Conservation (phyloP, 345 rosid species). For the Linum usitatissimum region DNA sequence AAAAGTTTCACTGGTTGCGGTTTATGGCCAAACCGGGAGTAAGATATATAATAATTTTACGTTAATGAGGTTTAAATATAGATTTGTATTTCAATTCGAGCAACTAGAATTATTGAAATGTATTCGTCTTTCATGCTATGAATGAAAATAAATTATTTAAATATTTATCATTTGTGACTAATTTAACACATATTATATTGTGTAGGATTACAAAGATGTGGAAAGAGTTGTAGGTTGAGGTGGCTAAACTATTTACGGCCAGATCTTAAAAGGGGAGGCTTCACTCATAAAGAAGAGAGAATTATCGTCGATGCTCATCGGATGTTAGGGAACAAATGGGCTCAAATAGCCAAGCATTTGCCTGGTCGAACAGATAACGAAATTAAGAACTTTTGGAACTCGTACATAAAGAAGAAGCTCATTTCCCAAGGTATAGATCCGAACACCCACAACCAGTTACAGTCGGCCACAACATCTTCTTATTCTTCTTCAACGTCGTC, state of each 20-base stretch:
- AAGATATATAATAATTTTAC: too few species aligned
- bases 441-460: constrained; percentile 38
- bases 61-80: too few species aligned
- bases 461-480: neutral
- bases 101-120: too few species aligned
- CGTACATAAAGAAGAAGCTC: constrained; percentile 56
- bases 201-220: constrained; percentile 53
- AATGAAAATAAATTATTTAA: neutral
- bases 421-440: constrained; percentile 47
- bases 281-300: constrained; percentile 41
- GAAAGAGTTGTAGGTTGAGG: constrained; percentile 57
- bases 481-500: constrained; percentile 4
- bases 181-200: too few species aligned
- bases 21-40: too few species aligned
- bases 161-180: neutral
- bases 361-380: constrained; percentile 66
- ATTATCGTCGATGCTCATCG: constrained; percentile 42
- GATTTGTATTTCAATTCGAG: too few species aligned
- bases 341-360: constrained; percentile 56
- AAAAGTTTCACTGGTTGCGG: too few species aligned
- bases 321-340: constrained; percentile 52
- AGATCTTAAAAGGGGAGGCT: constrained; percentile 47
- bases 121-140: too few species aligned
- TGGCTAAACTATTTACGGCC: constrained; percentile 62
- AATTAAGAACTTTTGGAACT: constrained; percentile 58